Conservation (phyloP, 495 filamentous ascomycete genomes). For the Aspergillus diversus region DNA sequence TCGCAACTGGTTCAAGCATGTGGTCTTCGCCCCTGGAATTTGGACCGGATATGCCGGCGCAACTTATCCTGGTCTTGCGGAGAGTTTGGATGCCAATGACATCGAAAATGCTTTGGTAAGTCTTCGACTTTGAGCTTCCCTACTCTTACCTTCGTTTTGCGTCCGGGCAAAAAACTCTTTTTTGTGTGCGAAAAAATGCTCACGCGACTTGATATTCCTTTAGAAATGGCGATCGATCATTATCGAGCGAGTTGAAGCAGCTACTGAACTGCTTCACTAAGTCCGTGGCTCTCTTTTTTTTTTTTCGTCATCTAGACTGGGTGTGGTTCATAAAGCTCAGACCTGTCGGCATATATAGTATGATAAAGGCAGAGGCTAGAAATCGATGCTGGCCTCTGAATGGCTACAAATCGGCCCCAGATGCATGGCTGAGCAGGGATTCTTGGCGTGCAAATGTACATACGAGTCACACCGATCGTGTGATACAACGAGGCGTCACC, state of each 20-base stretch:
- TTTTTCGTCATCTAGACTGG: background rate
- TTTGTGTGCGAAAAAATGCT: no score
- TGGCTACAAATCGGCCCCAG: no score
- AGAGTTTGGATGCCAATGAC: conserved; percentile 61
- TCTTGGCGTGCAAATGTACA: no score
- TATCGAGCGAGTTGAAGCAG: conserved; percentile 41
- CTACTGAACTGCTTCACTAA: conserved; percentile 40
- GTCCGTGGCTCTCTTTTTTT: background rate
- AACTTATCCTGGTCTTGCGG: conserved; percentile 65
- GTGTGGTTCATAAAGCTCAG: no score
- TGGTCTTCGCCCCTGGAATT: conserved; percentile 73
- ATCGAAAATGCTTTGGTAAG: conserved; percentile 47
- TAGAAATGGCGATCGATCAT: conserved; percentile 54
- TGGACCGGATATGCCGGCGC: conserved; percentile 90
- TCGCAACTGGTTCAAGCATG: conserved; percentile 67
- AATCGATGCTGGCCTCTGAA: no score
- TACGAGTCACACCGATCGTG: no score
- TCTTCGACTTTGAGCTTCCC: background rate
- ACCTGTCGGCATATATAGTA: no score
- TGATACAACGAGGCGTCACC: no score
- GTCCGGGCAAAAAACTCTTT: background rate
- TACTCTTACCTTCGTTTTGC: background rate
- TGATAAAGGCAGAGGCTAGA: no score
- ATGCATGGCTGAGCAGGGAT: no score
- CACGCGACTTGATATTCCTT: no score